phyloP scores from a whole-genome alignment of 2,329 filamentous ascomycete species.

The Colletotrichum sp. region DNA sequence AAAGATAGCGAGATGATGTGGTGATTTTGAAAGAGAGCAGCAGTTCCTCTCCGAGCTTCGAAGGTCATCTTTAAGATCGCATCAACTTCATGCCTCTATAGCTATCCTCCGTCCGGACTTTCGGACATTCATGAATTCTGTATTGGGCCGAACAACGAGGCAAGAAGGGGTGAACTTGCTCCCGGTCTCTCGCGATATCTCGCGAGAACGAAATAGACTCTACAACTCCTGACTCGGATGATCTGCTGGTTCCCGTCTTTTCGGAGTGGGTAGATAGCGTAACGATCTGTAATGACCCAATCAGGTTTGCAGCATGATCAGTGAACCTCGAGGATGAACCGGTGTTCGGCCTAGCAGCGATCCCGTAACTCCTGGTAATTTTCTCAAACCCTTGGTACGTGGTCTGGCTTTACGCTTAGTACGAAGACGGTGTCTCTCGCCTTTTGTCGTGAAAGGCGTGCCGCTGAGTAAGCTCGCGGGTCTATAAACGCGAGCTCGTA shows the following conservation, averaged over 20 bases:
- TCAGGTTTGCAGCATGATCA: background rate
- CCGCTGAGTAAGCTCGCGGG: background rate
- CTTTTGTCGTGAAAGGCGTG: background rate
- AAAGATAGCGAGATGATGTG: background rate
- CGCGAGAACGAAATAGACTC: background rate
- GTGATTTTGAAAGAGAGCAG: background rate
- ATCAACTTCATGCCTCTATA: background rate
- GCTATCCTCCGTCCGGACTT: background rate
- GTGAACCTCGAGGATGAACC: background rate
- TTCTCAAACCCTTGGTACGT: background rate
- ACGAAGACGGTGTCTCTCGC: background rate
- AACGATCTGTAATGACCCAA: background rate
- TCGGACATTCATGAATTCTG: background rate
- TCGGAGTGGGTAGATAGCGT: background rate
- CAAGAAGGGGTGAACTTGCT: rapidly evolving
- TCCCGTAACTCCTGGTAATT: background rate
- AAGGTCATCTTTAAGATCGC: background rate
- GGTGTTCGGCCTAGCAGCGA: background rate
- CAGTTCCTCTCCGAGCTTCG: background rate
- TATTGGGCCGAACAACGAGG: background rate
- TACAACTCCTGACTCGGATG: background rate
- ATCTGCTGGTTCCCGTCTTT: background rate
- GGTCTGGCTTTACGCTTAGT: background rate
- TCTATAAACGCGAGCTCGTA: background rate
- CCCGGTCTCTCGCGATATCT: background rate